Evolutionary conservation across 371 early-diverging fungal genomes (phyloP).

Genomic region (Lichtheimia ramosa): DNA sequence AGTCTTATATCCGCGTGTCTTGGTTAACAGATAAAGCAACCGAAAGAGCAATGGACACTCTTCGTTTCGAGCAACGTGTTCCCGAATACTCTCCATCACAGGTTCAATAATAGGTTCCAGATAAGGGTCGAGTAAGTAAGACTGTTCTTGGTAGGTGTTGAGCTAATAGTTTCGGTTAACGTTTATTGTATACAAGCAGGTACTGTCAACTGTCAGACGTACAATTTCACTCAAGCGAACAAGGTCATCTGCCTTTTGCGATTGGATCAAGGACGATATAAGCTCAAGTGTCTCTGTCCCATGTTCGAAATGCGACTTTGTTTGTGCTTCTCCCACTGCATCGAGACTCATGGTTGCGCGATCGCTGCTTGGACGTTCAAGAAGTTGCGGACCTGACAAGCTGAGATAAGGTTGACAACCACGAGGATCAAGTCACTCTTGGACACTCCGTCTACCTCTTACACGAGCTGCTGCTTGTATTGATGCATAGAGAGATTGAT

Average conservation of each 20-base stretch:
- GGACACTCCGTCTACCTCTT: no score
- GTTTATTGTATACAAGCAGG: neutral
- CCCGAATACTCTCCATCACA: constrained; percentile 60
- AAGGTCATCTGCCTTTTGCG: constrained; percentile 17
- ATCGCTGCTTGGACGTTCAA: no score
- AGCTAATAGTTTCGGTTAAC: constrained; percentile 37
- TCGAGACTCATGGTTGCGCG: constrained; percentile 4
- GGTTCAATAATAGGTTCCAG: constrained; percentile 75
- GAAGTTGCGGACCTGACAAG: no score
- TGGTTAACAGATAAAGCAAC: constrained; percentile 69
- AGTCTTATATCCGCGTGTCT: constrained; percentile 90
- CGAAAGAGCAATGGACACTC: constrained; percentile 41
- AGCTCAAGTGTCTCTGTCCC: constrained; percentile 17
- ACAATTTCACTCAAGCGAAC: constrained; percentile 25
- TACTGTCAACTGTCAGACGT: constrained; percentile 1
- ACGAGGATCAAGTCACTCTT: no score
- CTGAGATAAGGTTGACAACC: no score
- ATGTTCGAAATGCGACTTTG: constrained; percentile 46
- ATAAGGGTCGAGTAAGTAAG: constrained; percentile 84
- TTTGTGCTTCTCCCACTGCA: constrained; percentile 26
- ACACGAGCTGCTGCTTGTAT: no score
- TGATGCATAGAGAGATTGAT: no score
- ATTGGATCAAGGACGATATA: constrained; percentile 6
- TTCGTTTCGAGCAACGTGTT: constrained; percentile 16
- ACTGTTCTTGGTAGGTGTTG: constrained; percentile 83